A percentile compares a stretch with the other conserved stretches of the same genome.
These are phyloP conservation scores for Vitis rupestris DNA, from an alignment of 164 flowering plant species.

Conservation along the genomic window DNA sequence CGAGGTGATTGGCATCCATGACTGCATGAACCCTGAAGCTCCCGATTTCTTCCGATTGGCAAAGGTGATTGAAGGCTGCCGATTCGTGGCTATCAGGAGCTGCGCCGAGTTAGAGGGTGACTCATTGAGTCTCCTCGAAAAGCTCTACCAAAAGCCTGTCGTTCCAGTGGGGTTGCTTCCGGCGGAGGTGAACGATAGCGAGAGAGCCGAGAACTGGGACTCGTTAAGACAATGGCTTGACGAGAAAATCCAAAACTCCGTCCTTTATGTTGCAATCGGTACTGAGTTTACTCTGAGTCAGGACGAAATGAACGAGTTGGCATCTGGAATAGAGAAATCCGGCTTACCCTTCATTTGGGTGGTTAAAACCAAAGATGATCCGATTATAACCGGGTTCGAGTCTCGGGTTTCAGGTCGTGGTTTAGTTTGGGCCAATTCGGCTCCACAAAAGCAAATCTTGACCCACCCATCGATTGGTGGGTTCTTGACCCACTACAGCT, in stretches of 20 bases:
- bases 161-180: constrained; percentile 58
- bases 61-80: constrained; percentile 23
- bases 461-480: constrained; percentile 50
- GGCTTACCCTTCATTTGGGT: constrained; percentile 56
- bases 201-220: constrained; percentile 24
- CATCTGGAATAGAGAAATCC: constrained; percentile 50
- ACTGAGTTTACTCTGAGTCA: constrained; percentile 39
- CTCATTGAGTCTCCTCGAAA: constrained; percentile 34
- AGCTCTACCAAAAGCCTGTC: constrained; percentile 43
- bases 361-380: constrained; percentile 11
- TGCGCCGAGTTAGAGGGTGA: constrained; percentile 54
- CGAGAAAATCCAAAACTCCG: constrained; percentile 21
- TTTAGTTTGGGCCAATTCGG: constrained; percentile 45
- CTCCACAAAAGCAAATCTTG: constrained; percentile 50
- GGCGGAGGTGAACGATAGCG: constrained; percentile 16
- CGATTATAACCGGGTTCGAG: constrained; percentile 23
- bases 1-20: constrained; percentile 17
- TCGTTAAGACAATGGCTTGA: constrained; percentile 39
- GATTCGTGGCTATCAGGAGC: constrained; percentile 40
- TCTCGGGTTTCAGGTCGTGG: constrained; percentile 34
- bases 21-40: constrained; percentile 22
- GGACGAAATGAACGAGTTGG: constrained; percentile 36
- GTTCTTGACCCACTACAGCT: constrained; percentile 62
- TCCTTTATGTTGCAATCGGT: constrained; percentile 54
- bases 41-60: constrained; percentile 32